Percentiles rank a stretch among this genome's conserved stretches.
These are phyloP conservation scores for Crataegus laevigata DNA, from an alignment of 306 rosid genomes.

Conservation along the genomic window DNA sequence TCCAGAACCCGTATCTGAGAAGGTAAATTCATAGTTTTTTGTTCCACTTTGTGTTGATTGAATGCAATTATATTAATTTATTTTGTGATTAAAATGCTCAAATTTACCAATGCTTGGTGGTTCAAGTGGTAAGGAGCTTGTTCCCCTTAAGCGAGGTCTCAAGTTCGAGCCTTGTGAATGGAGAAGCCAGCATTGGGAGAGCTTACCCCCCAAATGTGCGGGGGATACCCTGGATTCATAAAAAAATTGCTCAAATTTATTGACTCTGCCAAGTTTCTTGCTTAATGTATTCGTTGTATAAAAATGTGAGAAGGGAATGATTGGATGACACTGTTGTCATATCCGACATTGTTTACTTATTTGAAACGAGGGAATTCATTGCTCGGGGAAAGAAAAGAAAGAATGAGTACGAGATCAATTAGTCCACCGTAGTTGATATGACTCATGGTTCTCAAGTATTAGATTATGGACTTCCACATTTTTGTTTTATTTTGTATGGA, in stretches of 20 bases:
- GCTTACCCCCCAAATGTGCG: too few relatives aligned
- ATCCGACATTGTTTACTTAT: neutral
- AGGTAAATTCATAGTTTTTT: conserved; percentile 33
- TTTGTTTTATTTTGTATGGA: too few relatives aligned
- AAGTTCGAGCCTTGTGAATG: too few relatives aligned
- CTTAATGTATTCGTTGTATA: neutral
- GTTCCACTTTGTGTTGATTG: neutral
- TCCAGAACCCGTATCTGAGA: conserved; percentile 52
- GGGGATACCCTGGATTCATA: too few relatives aligned
- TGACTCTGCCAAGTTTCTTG: neutral
- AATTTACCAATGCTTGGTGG: too few relatives aligned
- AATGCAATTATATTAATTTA: neutral
- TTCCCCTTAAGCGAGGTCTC: too few relatives aligned
- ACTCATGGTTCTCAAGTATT: neutral
- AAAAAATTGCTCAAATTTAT: neutral
- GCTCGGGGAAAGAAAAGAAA: neutral
- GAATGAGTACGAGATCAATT: neutral
- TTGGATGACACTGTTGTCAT: neutral
- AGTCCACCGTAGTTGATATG: neutral
- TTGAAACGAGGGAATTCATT: too few relatives aligned
- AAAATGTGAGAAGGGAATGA: neutral
- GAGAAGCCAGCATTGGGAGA: too few relatives aligned
- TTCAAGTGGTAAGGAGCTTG: too few relatives aligned
- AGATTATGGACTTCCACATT: neutral
- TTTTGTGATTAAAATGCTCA: neutral